These are phyloP conservation scores for Cardamine chenopodiifolia DNA, from an alignment of 345 rosid genomes.

Conservation along the genomic window DNA sequence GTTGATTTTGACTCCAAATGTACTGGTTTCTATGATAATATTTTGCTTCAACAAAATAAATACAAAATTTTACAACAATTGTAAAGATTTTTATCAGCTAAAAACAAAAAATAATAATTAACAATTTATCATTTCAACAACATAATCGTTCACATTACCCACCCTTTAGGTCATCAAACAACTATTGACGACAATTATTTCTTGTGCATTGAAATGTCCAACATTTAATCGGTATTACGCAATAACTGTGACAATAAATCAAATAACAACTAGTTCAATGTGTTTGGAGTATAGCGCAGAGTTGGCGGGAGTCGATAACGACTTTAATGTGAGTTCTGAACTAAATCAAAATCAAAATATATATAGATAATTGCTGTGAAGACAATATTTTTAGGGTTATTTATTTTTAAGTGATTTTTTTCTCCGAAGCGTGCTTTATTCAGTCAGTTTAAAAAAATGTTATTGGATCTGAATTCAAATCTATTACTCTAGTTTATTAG, in stretches of 20 bases:
- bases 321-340: background rate
- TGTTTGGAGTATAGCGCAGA: background rate
- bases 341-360: background rate
- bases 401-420: no score
- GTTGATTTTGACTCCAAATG: background rate
- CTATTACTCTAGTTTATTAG: background rate
- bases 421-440: background rate
- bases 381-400: background rate
- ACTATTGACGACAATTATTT: background rate
- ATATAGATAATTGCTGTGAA: background rate
- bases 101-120: background rate
- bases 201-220: background rate
- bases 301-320: background rate
- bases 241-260: background rate
- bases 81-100: background rate
- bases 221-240: background rate
- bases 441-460: background rate
- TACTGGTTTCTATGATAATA: background rate
- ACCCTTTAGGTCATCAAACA: conserved; percentile 1
- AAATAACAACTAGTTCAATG: background rate
- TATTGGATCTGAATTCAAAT: background rate
- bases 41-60: background rate
- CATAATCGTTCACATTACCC: background rate
- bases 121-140: background rate
- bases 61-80: background rate